Evolutionary conservation across 441 rosid genomes (phyloP).

Genomic region (Adansonia rubrostipa): DNA sequence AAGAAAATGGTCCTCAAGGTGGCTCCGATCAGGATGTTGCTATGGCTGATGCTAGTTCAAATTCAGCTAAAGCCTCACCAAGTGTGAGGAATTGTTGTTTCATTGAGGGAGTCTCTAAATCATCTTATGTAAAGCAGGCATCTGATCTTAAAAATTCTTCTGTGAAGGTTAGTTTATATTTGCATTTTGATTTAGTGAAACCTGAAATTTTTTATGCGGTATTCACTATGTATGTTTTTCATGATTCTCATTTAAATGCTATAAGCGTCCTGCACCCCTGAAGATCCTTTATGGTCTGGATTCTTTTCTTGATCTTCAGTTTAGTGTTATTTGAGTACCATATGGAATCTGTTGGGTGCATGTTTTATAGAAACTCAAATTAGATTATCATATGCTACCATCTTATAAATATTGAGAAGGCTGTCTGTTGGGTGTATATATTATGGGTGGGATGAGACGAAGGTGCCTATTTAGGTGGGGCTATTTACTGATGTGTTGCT

Average conservation of each 20-base stretch:
- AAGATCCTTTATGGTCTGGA: slow-evolving; percentile 1
- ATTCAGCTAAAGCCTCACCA: slow-evolving; percentile 62
- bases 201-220: not conserved
- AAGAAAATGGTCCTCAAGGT: slow-evolving; percentile 76
- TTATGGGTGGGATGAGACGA: not conserved
- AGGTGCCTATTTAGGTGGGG: not conserved
- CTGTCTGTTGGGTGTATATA: not conserved
- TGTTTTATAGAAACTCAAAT: not conserved
- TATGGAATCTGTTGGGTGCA: slow-evolving; percentile 1
- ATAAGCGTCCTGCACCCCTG: not conserved
- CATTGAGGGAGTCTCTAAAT: slow-evolving; percentile 94
- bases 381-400: not conserved
- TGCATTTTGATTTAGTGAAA: slow-evolving; percentile 3
- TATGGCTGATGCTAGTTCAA: slow-evolving; percentile 86
- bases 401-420: slow-evolving; percentile 4
- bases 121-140: slow-evolving; percentile 84
- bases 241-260: slow-evolving; percentile 3
- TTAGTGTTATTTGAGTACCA: not conserved
- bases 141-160: slow-evolving; percentile 87
- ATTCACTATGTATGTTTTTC: not conserved
- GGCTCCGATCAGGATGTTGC: slow-evolving; percentile 83
- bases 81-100: slow-evolving; percentile 68
- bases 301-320: not conserved
- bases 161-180: slow-evolving; percentile 69
- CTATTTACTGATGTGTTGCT: not conserved